These are phyloP conservation scores for Delitschia confertaspora DNA, from an alignment of 495 filamentous ascomycete genomes.

Conservation along the genomic window DNA sequence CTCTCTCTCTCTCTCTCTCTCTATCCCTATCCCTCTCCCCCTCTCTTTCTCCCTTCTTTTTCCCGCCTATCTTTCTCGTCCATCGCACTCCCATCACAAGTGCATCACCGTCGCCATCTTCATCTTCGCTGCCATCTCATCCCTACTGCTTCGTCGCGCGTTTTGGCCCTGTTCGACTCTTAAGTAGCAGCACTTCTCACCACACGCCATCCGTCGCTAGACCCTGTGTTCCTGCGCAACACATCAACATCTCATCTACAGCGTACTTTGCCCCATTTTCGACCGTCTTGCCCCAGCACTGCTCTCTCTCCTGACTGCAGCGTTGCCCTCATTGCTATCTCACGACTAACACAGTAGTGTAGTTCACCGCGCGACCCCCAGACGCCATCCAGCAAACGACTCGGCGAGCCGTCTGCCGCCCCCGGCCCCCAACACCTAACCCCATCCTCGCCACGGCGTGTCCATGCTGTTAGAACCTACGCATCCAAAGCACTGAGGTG, in stretches of 20 bases:
- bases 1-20: too few relatives aligned
- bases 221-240: constrained; percentile 9
- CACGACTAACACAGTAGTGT: too few relatives aligned
- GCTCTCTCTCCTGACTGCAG: neutral
- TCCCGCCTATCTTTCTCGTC: too few relatives aligned
- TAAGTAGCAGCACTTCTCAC: constrained; percentile 14
- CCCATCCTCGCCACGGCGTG: constrained; percentile 20
- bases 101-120: too few relatives aligned
- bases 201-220: constrained; percentile 20
- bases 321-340: neutral
- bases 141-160: too few relatives aligned
- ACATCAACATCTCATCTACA: neutral
- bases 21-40: too few relatives aligned
- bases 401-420: constrained; percentile 15
- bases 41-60: too few relatives aligned
- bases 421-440: constrained; percentile 4
- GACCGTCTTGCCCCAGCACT: neutral
- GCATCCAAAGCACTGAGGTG: constrained; percentile 11
- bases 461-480: constrained; percentile 21
- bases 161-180: too few relatives aligned
- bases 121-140: too few relatives aligned
- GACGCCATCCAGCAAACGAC: constrained; percentile 8
- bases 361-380: neutral
- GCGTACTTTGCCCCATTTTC: neutral
- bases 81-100: too few relatives aligned